A percentile compares a stretch with the other conserved stretches of the same genome.
Evolutionary conservation across 2,329 filamentous ascomycete genomes (phyloP).

Genomic region (Fusarium bactridioides): DNA sequence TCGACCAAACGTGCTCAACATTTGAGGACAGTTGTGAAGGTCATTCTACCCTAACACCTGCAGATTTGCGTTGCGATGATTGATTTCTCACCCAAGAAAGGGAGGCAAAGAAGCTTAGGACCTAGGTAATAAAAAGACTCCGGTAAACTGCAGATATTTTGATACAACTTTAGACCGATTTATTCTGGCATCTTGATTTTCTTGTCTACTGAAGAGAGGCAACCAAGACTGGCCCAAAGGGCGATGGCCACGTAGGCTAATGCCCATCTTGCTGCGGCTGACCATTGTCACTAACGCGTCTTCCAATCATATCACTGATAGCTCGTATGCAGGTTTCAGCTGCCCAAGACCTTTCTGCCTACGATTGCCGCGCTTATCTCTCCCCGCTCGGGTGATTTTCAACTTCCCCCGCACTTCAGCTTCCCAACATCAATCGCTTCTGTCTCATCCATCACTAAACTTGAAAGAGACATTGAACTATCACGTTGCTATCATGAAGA

Average conservation of each 20-base stretch:
- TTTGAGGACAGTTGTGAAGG: accelerated
- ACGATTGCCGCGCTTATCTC: not conserved
- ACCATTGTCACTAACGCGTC: accelerated
- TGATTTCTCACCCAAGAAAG: too few species aligned
- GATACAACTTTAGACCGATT: too few species aligned
- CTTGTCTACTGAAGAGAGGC: too few species aligned
- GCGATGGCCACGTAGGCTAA: accelerated
- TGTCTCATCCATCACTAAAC: accelerated
- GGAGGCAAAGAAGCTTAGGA: too few species aligned
- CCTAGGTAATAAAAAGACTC: too few species aligned
- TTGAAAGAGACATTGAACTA: accelerated
- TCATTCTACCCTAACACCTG: accelerated
- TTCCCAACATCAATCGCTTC: accelerated
- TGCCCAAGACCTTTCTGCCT: not conserved
- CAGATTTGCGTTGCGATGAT: too few species aligned
- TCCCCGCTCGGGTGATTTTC: not conserved
- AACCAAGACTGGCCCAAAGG: too few species aligned
- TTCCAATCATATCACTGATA: not conserved
- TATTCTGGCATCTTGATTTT: too few species aligned
- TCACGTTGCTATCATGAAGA: accelerated
- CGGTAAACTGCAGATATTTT: too few species aligned
- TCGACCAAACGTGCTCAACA: too few species aligned
- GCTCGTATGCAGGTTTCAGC: not conserved
- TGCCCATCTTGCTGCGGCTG: not conserved
- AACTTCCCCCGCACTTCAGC: not conserved